Conservation (phyloP, 2,329 filamentous ascomycete species). For the Fusarium camptoceras region DNA sequence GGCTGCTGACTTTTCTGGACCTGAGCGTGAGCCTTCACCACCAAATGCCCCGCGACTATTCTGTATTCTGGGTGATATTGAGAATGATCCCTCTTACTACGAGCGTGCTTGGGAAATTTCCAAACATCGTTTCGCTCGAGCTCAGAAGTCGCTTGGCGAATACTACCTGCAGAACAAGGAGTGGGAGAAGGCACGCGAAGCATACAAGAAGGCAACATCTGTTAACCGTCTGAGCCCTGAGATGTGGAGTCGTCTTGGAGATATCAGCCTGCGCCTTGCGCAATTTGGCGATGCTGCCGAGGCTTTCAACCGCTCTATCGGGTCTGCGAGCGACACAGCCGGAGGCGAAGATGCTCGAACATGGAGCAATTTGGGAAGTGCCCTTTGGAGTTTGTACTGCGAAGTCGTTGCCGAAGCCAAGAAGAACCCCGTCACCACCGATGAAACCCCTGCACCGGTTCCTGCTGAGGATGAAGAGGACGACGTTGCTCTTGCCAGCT, state of each 20-base stretch:
- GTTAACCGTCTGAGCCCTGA: slow-evolving; percentile 85
- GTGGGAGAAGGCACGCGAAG: slow-evolving; percentile 75
- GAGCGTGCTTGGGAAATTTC: slow-evolving; percentile 90
- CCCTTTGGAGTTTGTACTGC: slow-evolving; percentile 77
- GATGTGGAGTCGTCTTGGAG: slow-evolving; percentile 91
- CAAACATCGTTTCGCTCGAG: slow-evolving; percentile 81
- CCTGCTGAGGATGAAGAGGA: slow-evolving; percentile 46
- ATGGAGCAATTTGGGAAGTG: slow-evolving; percentile 93
- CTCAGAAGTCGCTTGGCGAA: slow-evolving; percentile 87
- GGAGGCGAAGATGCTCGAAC: slow-evolving; percentile 92
- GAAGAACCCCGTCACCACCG: slow-evolving; percentile 41
- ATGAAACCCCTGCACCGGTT: slow-evolving; percentile 38
- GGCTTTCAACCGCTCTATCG: slow-evolving; percentile 85
- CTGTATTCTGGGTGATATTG: slow-evolving; percentile 93
- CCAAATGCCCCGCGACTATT: slow-evolving; percentile 87
- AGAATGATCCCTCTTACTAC: slow-evolving; percentile 79
- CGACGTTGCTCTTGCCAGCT: slow-evolving; percentile 41
- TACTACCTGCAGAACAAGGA: slow-evolving; percentile 76
- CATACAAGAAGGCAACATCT: slow-evolving; percentile 80
- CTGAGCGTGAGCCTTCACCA: slow-evolving; percentile 75
- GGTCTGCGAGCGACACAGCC: slow-evolving; percentile 66
- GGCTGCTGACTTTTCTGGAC: slow-evolving; percentile 66
- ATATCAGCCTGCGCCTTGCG: slow-evolving; percentile 82
- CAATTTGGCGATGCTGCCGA: slow-evolving; percentile 83
- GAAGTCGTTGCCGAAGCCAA: slow-evolving; percentile 60